A percentile compares a stretch with the other conserved stretches of the same genome.
Evolutionary conservation across 495 filamentous ascomycete genomes (phyloP).

Genomic region (Trichocladium antarcticum): DNA sequence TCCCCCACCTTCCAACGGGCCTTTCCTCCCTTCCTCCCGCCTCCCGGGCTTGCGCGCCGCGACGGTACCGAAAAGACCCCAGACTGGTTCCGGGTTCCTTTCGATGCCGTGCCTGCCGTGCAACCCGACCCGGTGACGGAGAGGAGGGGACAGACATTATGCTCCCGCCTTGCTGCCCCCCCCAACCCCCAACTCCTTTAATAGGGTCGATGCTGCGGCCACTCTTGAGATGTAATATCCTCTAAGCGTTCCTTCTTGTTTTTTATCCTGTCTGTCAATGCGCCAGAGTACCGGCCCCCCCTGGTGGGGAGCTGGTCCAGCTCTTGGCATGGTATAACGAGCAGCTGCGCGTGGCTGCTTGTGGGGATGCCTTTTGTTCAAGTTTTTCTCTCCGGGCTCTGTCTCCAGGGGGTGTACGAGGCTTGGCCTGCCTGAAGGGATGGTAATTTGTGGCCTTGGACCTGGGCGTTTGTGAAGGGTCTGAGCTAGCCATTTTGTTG

Average conservation of each 20-base stretch:
- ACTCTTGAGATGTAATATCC: conserved; percentile 13
- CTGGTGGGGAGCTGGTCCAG: conserved; percentile 6
- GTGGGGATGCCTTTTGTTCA: conserved; percentile 4
- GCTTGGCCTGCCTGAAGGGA: background rate
- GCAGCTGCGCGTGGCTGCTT: background rate
- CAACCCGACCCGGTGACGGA: background rate
- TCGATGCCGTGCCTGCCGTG: background rate
- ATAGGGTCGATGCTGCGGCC: conserved; percentile 10
- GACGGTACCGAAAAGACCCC: background rate
- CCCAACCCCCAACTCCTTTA: background rate
- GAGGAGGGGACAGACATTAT: background rate
- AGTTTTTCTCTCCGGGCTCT: background rate
- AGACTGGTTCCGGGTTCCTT: background rate
- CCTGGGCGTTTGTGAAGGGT: background rate
- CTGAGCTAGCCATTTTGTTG: conserved; percentile 6
- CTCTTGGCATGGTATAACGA: background rate
- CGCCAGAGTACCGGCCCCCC: conserved; percentile 3
- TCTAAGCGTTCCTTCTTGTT: conserved; percentile 10
- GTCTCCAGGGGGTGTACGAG: background rate
- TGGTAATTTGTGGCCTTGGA: conserved; percentile 2
- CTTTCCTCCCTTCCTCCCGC: background rate
- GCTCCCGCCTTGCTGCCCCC: background rate
- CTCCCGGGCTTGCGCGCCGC: background rate
- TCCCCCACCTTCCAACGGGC: background rate
- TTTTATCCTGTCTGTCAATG: background rate